Evolutionary conservation across 331 rosid species (phyloP), one percentile per base, ranked within the genome.

Genomic region (Ulmus americana): DNA sequence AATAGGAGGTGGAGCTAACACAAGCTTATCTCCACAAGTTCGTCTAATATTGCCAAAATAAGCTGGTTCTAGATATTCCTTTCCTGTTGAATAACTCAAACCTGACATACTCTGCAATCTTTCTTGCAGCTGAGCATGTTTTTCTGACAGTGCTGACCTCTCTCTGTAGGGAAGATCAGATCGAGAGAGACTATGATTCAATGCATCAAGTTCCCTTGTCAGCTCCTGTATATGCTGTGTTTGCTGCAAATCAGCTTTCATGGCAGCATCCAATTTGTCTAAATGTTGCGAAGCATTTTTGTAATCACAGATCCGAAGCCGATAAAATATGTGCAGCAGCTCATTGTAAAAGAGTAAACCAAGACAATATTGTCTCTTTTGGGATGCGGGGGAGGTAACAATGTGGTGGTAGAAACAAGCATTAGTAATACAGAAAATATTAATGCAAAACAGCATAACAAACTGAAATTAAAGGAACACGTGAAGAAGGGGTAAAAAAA

Each of bases 341-440:
- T 92, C 95, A 73, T 86, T 92, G 76, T 89, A 92, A 75, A 88
- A 92, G 66, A 86, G 83, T 60, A 92, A 79, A 65, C 98, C 98
- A 74, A 81, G 76, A 77, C 95, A 92, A 50, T 76, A 89, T 61
- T 59, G 84, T 81, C 76, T 75, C 98, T 88, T 38, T 80, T 70
- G 63, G 35, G 60, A 69, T 46, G 4, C 65, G 50, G 63, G 41
- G 45, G 54, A 79, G 61, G 65, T 47, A 72, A 44, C 5, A 61
- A 63, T 53, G 18, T n/a, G 10, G 15, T 40, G 45, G n/a, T 10
- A 47, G 6, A 55, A 65, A 71, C 39, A 58, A 45, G 47, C 35
- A 70, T 65, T 64, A 81, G 79, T 51, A 55, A 56, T 16, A 45
- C 8, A 42, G 59, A 42, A 55, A 78, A 22, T 13, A 6, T 22